Base-by-base conservation (phyloP, 441 rosid genomes). In the Syzygium malaccense region DNA sequence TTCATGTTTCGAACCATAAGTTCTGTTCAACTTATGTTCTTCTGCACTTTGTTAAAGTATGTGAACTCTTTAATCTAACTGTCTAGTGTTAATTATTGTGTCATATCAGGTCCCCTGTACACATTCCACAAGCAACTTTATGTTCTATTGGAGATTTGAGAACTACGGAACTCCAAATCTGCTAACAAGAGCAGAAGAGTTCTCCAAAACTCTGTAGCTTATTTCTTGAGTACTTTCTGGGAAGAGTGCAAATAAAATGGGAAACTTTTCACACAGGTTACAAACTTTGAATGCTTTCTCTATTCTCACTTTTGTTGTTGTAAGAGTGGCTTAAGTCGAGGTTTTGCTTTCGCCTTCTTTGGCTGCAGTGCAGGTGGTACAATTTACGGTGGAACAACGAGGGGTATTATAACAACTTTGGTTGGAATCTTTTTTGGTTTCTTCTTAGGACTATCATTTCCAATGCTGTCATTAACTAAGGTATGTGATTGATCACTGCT, bases 361-460 rank as follows among this genome's bases (percentile, higher is more conserved):
- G 86, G 71, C 19, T 87, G 85, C 87, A 88, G 84, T 85, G 85
- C 58, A 58, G 89, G 87, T 7, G 30, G 18, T 33, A 32, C 33
- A 71, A 88, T 84, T 4, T 18, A 32, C 6, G 54, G 54, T 1
- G 84, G 71, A 23, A 55, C 55, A 8, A 58, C 18, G 48, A 85
- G 89, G 57, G 57, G 64, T 13, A 37, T 55, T 13, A 9, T 88
- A 51, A 19, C 60, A 20, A 54, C 86, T 49, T 26, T 88, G 37
- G 13, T 88, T 10, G 85, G 84, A 62, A 68, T 88, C 14, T 32
- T 54, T 85, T 88, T 88, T 1, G 89, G 87, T 68, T 85, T 88
- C 87, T 88, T 88, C 37, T 26, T 88, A 17, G 89, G 89, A 4
- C 28, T 58, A 30, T 88, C 89, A 15, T 85, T 66, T 85, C 89